A percentile compares a stretch with the other conserved stretches of the same genome.
Conservation (phyloP, 768 basidiomycete species). For the Asterophora parasitica region DNA sequence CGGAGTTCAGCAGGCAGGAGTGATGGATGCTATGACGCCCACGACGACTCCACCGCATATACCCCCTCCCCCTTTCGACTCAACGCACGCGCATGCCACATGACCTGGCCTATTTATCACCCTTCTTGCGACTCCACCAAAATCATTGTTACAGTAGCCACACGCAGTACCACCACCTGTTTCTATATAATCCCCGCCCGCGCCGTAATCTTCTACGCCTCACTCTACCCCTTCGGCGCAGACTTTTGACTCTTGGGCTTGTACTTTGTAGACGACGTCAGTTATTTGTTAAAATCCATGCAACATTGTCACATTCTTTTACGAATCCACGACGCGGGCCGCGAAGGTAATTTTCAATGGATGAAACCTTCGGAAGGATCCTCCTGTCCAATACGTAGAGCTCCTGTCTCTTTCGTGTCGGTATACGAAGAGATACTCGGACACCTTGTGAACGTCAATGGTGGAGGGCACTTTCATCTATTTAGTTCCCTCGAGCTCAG, state of each 20-base stretch:
- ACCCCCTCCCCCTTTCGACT: constrained; percentile 4
- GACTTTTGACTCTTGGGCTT: constrained; percentile 6
- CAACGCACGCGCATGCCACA: constrained; percentile 1
- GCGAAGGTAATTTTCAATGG: no score
- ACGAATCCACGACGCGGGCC: no score
- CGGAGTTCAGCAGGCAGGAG: constrained; percentile 69
- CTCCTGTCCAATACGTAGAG: no score
- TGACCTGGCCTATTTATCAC: neutral
- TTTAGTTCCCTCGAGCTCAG: no score
- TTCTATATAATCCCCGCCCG: constrained; percentile 8
- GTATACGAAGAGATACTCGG: no score
- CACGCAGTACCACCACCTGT: constrained; percentile 6
- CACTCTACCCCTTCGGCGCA: neutral
- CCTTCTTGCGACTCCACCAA: neutral
- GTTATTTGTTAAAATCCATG: constrained; percentile 1
- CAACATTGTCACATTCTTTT: neutral
- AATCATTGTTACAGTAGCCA: constrained; percentile 9
- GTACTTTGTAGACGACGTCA: constrained; percentile 8
- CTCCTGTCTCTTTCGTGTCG: no score
- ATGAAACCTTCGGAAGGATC: no score
- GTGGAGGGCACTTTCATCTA: no score
- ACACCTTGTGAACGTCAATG: no score
- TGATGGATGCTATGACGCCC: constrained; percentile 10
- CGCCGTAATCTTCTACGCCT: constrained; percentile 4
- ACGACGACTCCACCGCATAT: neutral